These are phyloP conservation scores for Plasmodium relictum DNA, from an alignment of 169 alveolate genomes.

Conservation along the genomic window DNA sequence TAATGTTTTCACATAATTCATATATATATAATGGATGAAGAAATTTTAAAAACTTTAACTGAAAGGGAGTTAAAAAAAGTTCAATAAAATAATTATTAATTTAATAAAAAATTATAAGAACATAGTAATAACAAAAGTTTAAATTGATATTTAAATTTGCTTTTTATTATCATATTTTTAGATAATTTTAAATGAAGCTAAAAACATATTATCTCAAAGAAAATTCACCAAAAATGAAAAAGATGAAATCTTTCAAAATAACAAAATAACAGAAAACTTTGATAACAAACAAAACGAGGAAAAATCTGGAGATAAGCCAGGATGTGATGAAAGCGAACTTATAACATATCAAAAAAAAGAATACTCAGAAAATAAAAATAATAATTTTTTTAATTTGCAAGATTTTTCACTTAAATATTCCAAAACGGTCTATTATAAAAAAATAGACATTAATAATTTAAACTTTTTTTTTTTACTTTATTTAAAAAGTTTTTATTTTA, in stretches of 20 bases:
- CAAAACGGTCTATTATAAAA: slow-evolving; percentile 29
- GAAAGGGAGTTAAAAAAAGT: slow-evolving; percentile 59
- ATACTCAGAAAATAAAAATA: slow-evolving; percentile 18
- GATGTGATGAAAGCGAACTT: neutral
- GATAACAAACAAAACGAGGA: slow-evolving; percentile 1
- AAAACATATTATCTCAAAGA: slow-evolving; percentile 42
- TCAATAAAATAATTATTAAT: slow-evolving; percentile 1
- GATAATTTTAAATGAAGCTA: slow-evolving; percentile 58
- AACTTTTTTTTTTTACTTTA: slow-evolving; percentile 5
- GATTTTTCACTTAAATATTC: slow-evolving; percentile 52
- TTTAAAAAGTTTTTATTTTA: neutral
- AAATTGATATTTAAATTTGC: no score
- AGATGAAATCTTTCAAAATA: neutral
- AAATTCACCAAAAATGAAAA: slow-evolving; percentile 31
- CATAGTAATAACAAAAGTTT: neutral
- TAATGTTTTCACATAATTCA: neutral
- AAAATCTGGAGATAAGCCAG: neutral
- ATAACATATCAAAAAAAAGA: slow-evolving; percentile 1
- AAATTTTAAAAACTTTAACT: slow-evolving; percentile 46
- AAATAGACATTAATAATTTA: slow-evolving; percentile 1
- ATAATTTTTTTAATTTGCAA: slow-evolving; percentile 14
- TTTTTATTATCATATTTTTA: neutral
- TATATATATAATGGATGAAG: slow-evolving; percentile 32
- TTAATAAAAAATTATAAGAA: neutral
- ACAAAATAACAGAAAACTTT: neutral